These are phyloP conservation scores for Saccharomyces uvarum DNA, from an alignment of 1,139 yeast species.

Conservation along the genomic window DNA sequence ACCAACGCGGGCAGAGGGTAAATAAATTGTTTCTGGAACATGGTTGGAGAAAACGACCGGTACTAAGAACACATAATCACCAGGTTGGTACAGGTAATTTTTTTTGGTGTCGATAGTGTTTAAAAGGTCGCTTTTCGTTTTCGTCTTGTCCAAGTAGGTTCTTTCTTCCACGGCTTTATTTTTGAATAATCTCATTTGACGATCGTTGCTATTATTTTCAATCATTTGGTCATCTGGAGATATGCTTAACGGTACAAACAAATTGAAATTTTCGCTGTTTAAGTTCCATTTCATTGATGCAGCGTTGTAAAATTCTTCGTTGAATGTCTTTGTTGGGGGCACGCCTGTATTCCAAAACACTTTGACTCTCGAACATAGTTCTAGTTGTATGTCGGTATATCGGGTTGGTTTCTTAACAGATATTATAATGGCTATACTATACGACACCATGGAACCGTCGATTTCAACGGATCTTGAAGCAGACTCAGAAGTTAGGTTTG, in stretches of 20 bases:
- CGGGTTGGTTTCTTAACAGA: conserved; percentile 24
- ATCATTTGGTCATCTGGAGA: conserved; percentile 24
- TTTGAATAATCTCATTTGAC: conserved; percentile 13
- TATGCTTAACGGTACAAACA: conserved; percentile 35
- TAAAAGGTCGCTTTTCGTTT: conserved; percentile 13
- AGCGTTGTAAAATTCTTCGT: conserved; percentile 43
- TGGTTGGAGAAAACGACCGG: conserved; percentile 64
- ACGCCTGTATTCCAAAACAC: conserved; percentile 53
- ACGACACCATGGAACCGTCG: conserved; percentile 47
- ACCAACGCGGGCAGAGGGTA: conserved; percentile 39
- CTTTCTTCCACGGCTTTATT: conserved; percentile 15
- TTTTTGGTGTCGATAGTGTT: conserved; percentile 9
- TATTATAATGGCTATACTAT: conserved; percentile 26
- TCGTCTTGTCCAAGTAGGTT: conserved; percentile 18
- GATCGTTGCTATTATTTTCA: conserved; percentile 12
- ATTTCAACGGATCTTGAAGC: conserved; percentile 8
- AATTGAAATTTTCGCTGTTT: conserved; percentile 40
- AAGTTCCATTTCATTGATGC: conserved; percentile 45
- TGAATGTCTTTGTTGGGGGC: conserved; percentile 37
- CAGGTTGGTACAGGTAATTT: conserved; percentile 37
- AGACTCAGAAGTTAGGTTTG: neutral
- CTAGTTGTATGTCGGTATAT: conserved; percentile 25
- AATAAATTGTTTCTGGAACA: conserved; percentile 61
- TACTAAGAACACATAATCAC: conserved; percentile 70
- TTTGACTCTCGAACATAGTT: conserved; percentile 29